Evolutionary conservation across 768 basidiomycete species (phyloP).

Genomic region (Boletus reticuloceps): DNA sequence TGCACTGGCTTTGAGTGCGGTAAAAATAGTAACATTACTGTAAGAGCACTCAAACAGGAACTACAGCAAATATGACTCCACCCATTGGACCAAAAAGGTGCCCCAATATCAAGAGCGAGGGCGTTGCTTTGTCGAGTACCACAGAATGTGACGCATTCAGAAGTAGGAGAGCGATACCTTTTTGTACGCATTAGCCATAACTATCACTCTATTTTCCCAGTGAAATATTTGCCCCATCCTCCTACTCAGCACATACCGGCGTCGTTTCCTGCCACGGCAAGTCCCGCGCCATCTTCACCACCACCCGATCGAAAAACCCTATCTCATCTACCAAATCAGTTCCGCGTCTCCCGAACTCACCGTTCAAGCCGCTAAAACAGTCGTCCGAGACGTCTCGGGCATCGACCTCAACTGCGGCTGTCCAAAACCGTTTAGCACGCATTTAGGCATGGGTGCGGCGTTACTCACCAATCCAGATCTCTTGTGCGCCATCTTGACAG

Average conservation of each 20-base stretch:
- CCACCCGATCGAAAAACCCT: slow-evolving; percentile 95
- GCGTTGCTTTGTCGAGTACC: no score
- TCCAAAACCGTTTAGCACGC: slow-evolving; percentile 93
- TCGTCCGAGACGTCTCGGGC: slow-evolving; percentile 87
- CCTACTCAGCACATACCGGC: slow-evolving; percentile 62
- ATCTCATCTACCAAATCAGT: slow-evolving; percentile 94
- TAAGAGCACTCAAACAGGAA: no score
- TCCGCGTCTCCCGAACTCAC: slow-evolving; percentile 87
- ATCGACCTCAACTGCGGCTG: slow-evolving; percentile 98
- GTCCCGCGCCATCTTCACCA: slow-evolving; percentile 83
- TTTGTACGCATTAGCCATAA: no score
- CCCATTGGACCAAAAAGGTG: no score
- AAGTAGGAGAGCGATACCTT: no score
- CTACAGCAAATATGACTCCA: no score
- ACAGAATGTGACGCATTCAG: no score
- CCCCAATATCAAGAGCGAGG: no score
- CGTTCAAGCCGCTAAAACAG: slow-evolving; percentile 84
- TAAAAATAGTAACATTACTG: no score
- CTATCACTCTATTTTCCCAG: no score
- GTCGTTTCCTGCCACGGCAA: slow-evolving; percentile 85
- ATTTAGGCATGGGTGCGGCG: slow-evolving; percentile 95
- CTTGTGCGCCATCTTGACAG: slow-evolving; percentile 82
- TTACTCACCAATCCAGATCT: slow-evolving; percentile 89
- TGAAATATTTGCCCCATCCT: neutral
- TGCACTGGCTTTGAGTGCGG: no score